These are phyloP conservation scores for Cutaneotrichosporon cavernicola DNA, from an alignment of 1,284 basidiomycete species.

Conservation along the genomic window DNA sequence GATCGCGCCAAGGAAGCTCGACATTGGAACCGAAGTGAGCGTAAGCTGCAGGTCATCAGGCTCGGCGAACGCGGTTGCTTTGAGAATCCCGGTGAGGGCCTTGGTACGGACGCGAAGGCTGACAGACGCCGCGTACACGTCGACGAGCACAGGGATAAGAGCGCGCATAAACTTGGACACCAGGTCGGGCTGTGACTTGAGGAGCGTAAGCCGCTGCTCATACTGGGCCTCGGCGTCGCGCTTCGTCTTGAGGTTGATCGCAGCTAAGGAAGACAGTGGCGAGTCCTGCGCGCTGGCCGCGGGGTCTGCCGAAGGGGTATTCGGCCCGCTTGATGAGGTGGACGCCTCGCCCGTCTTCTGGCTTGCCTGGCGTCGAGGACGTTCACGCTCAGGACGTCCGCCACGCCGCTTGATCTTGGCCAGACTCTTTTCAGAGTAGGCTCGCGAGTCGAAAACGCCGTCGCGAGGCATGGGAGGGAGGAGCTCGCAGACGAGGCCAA, in stretches of 20 bases:
- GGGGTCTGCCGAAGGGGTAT: conserved; percentile 26
- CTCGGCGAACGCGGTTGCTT: conserved; percentile 83
- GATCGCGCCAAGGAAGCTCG: conserved; percentile 87
- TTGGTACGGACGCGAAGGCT: conserved; percentile 79
- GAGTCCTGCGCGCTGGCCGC: conserved; percentile 8
- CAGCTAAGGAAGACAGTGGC: conserved; percentile 8
- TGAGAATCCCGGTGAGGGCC: conserved; percentile 78
- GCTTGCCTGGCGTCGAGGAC: conserved; percentile 7
- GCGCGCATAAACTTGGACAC: conserved; percentile 79
- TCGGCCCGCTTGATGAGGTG: conserved; percentile 26
- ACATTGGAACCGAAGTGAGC: conserved; percentile 80
- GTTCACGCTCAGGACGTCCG: conserved; percentile 25
- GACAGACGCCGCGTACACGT: conserved; percentile 93
- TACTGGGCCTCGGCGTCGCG: conserved; percentile 48
- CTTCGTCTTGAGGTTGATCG: conserved; percentile 29
- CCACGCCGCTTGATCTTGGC: conserved; percentile 45
- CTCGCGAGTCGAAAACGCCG: conserved; percentile 87
- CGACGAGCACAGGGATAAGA: conserved; percentile 85
- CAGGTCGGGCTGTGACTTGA: conserved; percentile 71
- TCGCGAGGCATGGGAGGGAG: conserved; percentile 84
- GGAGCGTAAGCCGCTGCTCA: conserved; percentile 56
- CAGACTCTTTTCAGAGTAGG: conserved; percentile 83
- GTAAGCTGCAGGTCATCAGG: conserved; percentile 70
- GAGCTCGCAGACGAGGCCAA: conserved; percentile 81
- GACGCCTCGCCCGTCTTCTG: conserved; percentile 12